A percentile compares a stretch with the other conserved stretches of the same genome.
These are phyloP conservation scores for Penicillium paxilli DNA, from an alignment of 495 filamentous ascomycete genomes.

Conservation along the genomic window DNA sequence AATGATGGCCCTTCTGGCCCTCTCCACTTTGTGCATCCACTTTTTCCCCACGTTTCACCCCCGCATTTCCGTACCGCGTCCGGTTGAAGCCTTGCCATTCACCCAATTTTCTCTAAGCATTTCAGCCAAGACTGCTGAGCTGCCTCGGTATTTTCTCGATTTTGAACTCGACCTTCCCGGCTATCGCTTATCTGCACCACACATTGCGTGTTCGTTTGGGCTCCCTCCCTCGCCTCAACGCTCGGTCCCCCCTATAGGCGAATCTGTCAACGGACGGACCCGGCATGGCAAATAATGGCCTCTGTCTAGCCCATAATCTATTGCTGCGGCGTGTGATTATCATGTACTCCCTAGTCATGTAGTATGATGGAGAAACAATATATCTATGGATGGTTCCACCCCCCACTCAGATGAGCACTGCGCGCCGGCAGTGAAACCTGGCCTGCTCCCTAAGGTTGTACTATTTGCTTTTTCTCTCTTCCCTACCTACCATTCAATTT, in stretches of 20 bases:
- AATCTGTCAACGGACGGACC: constrained; percentile 3
- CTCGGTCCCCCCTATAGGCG: constrained; percentile 5
- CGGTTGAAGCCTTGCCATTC: not conserved
- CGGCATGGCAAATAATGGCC: not conserved
- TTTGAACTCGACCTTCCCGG: constrained; percentile 17
- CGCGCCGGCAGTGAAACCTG: not conserved
- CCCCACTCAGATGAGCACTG: not conserved
- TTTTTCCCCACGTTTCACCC: constrained; percentile 22
- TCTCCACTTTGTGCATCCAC: too few relatives aligned
- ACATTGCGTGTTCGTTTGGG: not conserved
- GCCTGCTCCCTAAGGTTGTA: too few relatives aligned
- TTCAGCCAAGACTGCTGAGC: constrained; percentile 1
- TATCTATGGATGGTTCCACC: not conserved
- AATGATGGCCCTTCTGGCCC: constrained; percentile 7
- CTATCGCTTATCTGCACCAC: constrained; percentile 22
- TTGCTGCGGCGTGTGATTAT: not conserved
- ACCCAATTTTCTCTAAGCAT: not conserved
- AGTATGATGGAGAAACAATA: not conserved
- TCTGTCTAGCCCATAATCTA: not conserved
- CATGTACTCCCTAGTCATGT: not conserved
- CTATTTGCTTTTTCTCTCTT: not conserved
- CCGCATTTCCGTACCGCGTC: constrained; percentile 20
- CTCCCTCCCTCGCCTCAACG: not conserved
- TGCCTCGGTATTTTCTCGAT: constrained; percentile 35
- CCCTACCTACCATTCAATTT: not conserved